A percentile compares a stretch with the other conserved stretches of the same genome.
These are phyloP conservation scores for Limnomonas spitsbergensis DNA, from an alignment of 139 green algal species.

Conservation along the genomic window DNA sequence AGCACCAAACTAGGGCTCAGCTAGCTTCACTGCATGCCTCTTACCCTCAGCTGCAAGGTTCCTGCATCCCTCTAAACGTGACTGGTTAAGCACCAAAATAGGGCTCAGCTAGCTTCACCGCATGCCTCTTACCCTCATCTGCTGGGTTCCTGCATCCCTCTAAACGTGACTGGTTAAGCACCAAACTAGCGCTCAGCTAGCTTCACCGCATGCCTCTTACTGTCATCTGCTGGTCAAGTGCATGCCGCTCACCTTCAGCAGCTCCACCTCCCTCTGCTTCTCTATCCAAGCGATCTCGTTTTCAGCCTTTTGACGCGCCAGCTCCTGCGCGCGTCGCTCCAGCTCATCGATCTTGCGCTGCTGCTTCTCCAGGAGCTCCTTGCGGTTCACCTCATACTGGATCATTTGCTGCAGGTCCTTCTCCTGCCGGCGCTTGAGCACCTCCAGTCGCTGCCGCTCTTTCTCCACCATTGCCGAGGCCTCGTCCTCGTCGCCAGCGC, in stretches of 20 bases:
- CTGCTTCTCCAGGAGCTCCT: constrained; percentile 66
- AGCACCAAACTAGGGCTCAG: no score
- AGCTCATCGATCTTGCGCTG: constrained; percentile 56
- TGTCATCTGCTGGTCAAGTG: no score
- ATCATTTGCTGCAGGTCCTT: constrained; percentile 63
- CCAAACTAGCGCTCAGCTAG: no score
- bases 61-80: no score
- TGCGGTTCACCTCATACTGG: constrained; percentile 63
- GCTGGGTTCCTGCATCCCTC: no score
- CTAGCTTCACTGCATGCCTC: no score
- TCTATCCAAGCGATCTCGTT: constrained; percentile 62
- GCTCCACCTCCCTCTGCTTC: constrained; percentile 69
- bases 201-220: no score
- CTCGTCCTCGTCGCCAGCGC: neutral
- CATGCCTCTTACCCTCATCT: no score
- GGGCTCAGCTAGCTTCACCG: no score
- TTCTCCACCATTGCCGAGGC: constrained; percentile 61
- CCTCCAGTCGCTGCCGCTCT: constrained; percentile 77
- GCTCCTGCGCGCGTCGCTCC: constrained; percentile 57
- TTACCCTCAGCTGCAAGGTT: no score
- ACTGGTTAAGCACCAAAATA: no score
- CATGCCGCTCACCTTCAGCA: constrained; percentile 50
- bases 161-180: no score
- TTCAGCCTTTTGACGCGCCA: constrained; percentile 50
- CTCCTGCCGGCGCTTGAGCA: constrained; percentile 75